Base-by-base conservation (phyloP, 139 green algal species). In the Micromonas pusilla region DNA sequence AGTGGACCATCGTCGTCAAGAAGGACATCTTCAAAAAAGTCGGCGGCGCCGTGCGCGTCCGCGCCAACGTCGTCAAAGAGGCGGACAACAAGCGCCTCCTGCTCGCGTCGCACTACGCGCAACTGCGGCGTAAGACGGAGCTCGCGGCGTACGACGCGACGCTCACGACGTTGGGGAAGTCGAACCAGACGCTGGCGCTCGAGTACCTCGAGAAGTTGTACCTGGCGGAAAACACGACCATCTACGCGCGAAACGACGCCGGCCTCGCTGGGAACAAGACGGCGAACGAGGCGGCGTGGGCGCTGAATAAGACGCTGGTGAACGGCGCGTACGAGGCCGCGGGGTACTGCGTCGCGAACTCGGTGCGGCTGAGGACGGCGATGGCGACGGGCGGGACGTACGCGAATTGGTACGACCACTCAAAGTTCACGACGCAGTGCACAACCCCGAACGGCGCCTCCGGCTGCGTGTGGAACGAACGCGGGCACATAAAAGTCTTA, bases 21-120 rank as follows among this genome's bases (percentile, higher is more conserved):
- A 78, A 85, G 0, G 90, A 95, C 83, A 89, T 91, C 28, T 93
- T 95, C 72, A 72, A 86, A 63, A 95, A 95, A 73, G 85, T 93
- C 21, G 34, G 71, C 0, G 90, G 90, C n/a, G 83, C 84, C 0
- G 88, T 95, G 2, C 71, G 37, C 23, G 19, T 20, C 28, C 25
- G 39, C 16, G 39, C 23, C 25, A 78, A 78, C 71, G 71, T 78
- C 3, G 70, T 37, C 16, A n/a, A 75, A 16, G 63, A 70, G 63
- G 63, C 28, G 5, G 31, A 31, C 21, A 31, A 34, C 2, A 32
- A 70, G 28, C 63, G 63, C 28, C 2, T 70, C 20, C 32, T 70
- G 63, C 23, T 70, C 21, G 63, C 63, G 67, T 23, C 34, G 23
- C 33, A 60, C 3, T 53, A 74, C 67, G 33, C 33, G 33, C 34